Percentiles rank a stretch among this genome's conserved stretches.
Conservation (phyloP, 2,329 filamentous ascomycete genomes). For the Paracamarosporium sp. region DNA sequence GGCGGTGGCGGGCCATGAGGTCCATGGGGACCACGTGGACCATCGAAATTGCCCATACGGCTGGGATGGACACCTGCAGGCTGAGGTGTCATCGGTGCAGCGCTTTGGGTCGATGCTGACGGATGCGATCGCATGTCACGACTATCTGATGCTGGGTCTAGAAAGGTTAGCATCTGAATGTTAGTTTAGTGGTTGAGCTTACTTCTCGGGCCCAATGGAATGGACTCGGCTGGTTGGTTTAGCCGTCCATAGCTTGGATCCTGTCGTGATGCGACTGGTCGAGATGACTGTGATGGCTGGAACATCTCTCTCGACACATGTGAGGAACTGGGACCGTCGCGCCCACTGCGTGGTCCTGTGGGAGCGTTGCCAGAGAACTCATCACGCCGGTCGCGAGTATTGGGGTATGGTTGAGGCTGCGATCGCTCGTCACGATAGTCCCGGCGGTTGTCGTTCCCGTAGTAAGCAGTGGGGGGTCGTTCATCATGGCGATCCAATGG, state of each 20-base stretch:
- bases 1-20: constrained; percentile 9
- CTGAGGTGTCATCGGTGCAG: constrained; percentile 41
- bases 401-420: constrained; percentile 24
- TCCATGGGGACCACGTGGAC: background rate
- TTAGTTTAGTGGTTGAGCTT: constrained; percentile 26
- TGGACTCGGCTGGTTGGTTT: constrained; percentile 55
- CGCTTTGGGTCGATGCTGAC: constrained; percentile 40
- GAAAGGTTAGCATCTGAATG: constrained; percentile 13
- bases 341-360: constrained; percentile 59
- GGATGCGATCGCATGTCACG: constrained; percentile 33
- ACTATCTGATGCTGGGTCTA: constrained; percentile 30
- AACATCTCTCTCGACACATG: constrained; percentile 49
- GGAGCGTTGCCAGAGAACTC: constrained; percentile 54
- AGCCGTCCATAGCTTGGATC: constrained; percentile 59
- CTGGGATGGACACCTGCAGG: constrained; percentile 61
- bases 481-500: constrained; percentile 42
- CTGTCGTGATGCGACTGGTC: constrained; percentile 43
- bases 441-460: constrained; percentile 30
- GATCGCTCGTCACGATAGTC: constrained; percentile 43
- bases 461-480: constrained; percentile 26
- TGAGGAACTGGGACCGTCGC: constrained; percentile 35
- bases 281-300: constrained; percentile 40
- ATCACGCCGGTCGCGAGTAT: constrained; percentile 49
- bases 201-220: constrained; percentile 62
- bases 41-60: constrained; percentile 54